A percentile compares a stretch with the other conserved stretches of the same genome.
Evolutionary conservation across 2,329 filamentous ascomycete species (phyloP).

Genomic region (Tothia fuscella): DNA sequence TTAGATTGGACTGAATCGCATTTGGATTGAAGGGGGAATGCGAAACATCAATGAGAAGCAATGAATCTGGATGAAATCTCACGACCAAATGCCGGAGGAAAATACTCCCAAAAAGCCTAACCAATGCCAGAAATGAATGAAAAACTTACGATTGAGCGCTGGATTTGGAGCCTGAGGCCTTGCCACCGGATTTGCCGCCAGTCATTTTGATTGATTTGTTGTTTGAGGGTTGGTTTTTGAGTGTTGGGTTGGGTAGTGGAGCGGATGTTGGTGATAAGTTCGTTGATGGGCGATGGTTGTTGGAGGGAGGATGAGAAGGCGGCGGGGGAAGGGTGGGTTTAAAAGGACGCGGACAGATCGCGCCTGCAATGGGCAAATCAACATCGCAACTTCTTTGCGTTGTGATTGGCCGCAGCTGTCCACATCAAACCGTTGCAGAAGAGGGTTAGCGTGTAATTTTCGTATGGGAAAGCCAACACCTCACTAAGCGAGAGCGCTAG

Average conservation of each 20-base stretch:
- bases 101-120: background rate
- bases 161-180: conserved; percentile 92
- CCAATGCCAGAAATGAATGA: conserved; percentile 12
- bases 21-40: conserved; percentile 15
- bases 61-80: conserved; percentile 10
- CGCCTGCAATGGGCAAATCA: too few relatives aligned
- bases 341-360: background rate
- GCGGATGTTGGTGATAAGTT: conserved; percentile 18
- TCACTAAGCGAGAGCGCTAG: background rate
- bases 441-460: too few relatives aligned
- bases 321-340: conserved; percentile 10
- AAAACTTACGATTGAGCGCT: conserved; percentile 91
- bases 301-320: conserved; percentile 19
- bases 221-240: conserved; percentile 23
- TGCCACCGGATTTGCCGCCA: conserved; percentile 99
- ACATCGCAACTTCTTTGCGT: too few relatives aligned
- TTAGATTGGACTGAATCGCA: conserved; percentile 18
- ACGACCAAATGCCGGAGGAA: conserved; percentile 5
- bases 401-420: too few relatives aligned
- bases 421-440: too few relatives aligned
- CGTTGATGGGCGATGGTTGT: conserved; percentile 25
- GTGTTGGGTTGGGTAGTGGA: conserved; percentile 19
- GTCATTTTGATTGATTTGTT: conserved; percentile 72
- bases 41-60: conserved; percentile 13
- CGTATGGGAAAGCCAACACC: too few relatives aligned